A percentile compares a stretch with the other conserved stretches of the same genome.
These are phyloP conservation scores for Pseudozyma hubeiensis DNA, from an alignment of 1,284 basidiomycete species.

Conservation along the genomic window DNA sequence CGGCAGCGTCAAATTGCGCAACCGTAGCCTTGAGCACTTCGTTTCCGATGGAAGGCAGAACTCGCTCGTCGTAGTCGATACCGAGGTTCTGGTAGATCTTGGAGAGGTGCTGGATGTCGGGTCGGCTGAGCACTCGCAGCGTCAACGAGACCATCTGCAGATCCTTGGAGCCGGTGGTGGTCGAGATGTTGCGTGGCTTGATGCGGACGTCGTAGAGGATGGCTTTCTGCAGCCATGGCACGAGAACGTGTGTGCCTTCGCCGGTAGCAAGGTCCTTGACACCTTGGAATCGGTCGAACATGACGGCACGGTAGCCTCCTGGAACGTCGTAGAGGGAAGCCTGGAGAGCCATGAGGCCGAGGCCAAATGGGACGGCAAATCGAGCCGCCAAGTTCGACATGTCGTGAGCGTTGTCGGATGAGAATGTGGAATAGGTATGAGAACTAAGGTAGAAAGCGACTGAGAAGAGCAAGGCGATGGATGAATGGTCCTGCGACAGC, in stretches of 20 bases:
- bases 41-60: slow-evolving; percentile 81
- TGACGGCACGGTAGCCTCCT: slow-evolving; percentile 88
- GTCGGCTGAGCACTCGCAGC: slow-evolving; percentile 92
- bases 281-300: slow-evolving; percentile 97
- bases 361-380: slow-evolving; percentile 66
- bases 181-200: slow-evolving; percentile 94
- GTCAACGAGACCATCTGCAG: slow-evolving; percentile 95
- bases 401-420: slow-evolving; percentile 1
- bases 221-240: slow-evolving; percentile 89
- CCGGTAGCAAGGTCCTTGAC: slow-evolving; percentile 72
- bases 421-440: background rate
- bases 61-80: slow-evolving; percentile 96
- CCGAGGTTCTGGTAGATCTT: slow-evolving; percentile 96
- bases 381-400: slow-evolving; percentile 53
- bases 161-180: slow-evolving; percentile 93
- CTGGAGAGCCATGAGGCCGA: slow-evolving; percentile 67
- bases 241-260: slow-evolving; percentile 95
- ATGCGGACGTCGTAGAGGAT: slow-evolving; percentile 98
- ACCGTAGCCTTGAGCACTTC: slow-evolving; percentile 96
- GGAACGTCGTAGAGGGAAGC: slow-evolving; percentile 69
- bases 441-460: background rate
- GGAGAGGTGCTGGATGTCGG: slow-evolving; percentile 86
- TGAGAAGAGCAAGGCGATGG: background rate
- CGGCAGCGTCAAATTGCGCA: slow-evolving; percentile 97
- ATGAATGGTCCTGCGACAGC: background rate